Evolutionary conservation across 2,329 filamentous ascomycete species (phyloP).

Genomic region (Penicillium rolfsii): DNA sequence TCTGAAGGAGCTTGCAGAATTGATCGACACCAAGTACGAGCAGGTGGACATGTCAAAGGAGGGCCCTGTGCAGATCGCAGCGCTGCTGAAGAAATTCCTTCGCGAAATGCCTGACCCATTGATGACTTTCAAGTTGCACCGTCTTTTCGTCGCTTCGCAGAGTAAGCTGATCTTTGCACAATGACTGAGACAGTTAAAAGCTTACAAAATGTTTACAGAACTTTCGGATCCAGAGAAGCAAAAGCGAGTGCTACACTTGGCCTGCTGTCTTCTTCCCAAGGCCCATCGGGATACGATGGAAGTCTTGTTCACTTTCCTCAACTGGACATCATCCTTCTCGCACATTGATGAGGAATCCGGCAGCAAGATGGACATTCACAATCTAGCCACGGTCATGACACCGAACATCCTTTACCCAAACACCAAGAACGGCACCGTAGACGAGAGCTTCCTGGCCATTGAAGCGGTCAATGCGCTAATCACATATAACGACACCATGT

Average conservation of each 20-base stretch:
- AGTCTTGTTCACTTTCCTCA: conserved; percentile 92
- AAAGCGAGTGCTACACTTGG: conserved; percentile 82
- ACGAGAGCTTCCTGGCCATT: conserved; percentile 90
- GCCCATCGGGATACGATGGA: conserved; percentile 91
- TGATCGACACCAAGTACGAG: conserved; percentile 84
- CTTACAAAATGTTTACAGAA: conserved; percentile 50
- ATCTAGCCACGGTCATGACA: conserved; percentile 94
- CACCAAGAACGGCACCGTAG: conserved; percentile 70
- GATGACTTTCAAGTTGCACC: conserved; percentile 92
- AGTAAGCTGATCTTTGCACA: conserved; percentile 54
- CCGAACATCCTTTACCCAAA: conserved; percentile 87
- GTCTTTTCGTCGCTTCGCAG: conserved; percentile 85
- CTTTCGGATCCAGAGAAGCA: conserved; percentile 80
- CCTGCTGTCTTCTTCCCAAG: conserved; percentile 91
- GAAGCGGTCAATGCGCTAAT: conserved; percentile 91
- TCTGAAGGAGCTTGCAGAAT: conserved; percentile 79
- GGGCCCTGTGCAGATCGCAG: conserved; percentile 90
- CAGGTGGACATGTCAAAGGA: conserved; percentile 84
- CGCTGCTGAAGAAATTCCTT: conserved; percentile 91
- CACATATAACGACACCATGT: conserved; percentile 93
- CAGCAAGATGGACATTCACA: conserved; percentile 99
- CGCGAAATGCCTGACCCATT: conserved; percentile 92
- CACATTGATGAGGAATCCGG: conserved; percentile 96
- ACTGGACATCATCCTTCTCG: conserved; percentile 96
- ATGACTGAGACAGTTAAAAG: neutral